Percentiles rank a stretch among this genome's conserved stretches.
Evolutionary conservation across 805 yeast species (phyloP).

Genomic region (Teunomyces barrocoloradensis): DNA sequence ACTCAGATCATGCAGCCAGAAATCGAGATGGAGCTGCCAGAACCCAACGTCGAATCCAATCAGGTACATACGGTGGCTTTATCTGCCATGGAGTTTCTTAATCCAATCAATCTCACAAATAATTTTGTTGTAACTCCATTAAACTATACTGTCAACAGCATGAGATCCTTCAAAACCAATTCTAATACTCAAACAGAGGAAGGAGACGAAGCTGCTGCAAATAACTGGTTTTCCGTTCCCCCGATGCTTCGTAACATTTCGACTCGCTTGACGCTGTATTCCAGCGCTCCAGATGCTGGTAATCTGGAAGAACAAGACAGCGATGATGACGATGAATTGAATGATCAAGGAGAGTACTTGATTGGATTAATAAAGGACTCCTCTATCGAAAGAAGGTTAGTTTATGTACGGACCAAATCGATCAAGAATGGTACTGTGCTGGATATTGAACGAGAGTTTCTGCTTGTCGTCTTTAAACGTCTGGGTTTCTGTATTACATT

Average conservation of each 20-base stretch:
- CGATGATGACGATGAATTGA: conserved; percentile 9
- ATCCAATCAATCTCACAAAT: conserved; percentile 35
- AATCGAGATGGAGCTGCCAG: conserved; percentile 2
- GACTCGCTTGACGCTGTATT: neutral
- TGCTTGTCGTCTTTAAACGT: conserved; percentile 28
- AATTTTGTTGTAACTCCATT: conserved; percentile 38
- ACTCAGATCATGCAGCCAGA: conserved; percentile 10
- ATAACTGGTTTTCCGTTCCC: conserved; percentile 11
- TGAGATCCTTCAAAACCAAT: conserved; percentile 20
- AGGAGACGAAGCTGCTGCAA: neutral
- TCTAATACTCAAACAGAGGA: neutral
- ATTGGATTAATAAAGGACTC: conserved; percentile 20
- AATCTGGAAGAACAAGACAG: conserved; percentile 2
- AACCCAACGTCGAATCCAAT: neutral
- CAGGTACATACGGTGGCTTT: conserved; percentile 7
- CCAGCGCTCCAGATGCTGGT: neutral
- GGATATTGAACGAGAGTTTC: conserved; percentile 22
- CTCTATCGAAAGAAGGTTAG: conserved; percentile 22
- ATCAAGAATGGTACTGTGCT: neutral
- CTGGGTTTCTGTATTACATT: conserved; percentile 22
- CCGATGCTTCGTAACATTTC: conserved; percentile 5
- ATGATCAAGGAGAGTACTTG: conserved; percentile 15
- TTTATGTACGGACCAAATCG: conserved; percentile 19
- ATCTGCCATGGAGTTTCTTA: conserved; percentile 27
- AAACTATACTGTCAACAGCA: conserved; percentile 32